Evolutionary conservation across 2,329 filamentous ascomycete genomes (phyloP), one percentile per base, ranked within the genome.

Genomic region (Clonostachys sp.): DNA sequence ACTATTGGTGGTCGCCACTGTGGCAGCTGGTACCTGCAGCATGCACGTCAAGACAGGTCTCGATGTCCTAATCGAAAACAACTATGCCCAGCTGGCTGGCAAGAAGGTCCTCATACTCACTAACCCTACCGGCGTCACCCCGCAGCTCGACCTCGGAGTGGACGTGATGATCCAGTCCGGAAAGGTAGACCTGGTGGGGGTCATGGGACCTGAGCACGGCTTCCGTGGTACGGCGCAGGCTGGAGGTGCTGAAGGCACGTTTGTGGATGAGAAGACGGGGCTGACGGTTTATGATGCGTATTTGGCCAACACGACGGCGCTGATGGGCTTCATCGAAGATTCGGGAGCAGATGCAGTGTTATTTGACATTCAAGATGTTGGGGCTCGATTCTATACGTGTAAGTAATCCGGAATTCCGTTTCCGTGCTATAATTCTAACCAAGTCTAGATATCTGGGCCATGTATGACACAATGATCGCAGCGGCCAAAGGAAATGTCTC

Each of bases 161-260:
- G 50, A 50, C 39, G 48, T 52, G 40, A 52, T 50, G 50, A 12
- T 45, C 34, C 42, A 41, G 20, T 52, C 48, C 20, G 43, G 46
- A 30, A 45, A 42, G 41, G 50, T 52, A 6, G 38, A 52, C 35
- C 42, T 52, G 8, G 48, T 50, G 14, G 50, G 50, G 16, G 48
- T 50, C 17, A 52, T 50, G 48, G 50, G 50, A 4, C 50, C 50
- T 12, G 50, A 53, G 42, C 42, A 52, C 41, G 44, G 48, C 46
- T 45, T 45, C 41, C 30, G 42, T 14, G 51, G 51, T 1, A 53
- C 48, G 17, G 45, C 47, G 16, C 50, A 52, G 44, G 44, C 43
- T 24, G 48, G 50, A 14, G 50, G 40, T 12, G 43, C 41, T 16
- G 42, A 52, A 39, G 18, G 35, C n/a, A 48, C 45, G 3, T 52